Base-by-base conservation (phyloP, 2,329 filamentous ascomycete species). In the Trichoderma sp. region DNA sequence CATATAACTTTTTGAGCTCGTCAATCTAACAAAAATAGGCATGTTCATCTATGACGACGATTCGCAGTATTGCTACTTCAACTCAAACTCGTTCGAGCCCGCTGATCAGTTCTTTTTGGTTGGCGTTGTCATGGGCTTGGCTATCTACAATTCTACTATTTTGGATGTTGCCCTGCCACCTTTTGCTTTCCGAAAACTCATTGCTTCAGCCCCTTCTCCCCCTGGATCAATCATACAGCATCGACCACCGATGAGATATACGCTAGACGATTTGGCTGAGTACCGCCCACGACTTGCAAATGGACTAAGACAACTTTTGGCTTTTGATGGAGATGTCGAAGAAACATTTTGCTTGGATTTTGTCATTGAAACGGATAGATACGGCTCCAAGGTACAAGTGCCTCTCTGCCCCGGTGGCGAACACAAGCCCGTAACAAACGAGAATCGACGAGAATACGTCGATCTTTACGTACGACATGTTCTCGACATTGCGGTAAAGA, bases 141-240 rank as follows among this genome's bases (percentile, higher is more conserved):
- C 95, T 16, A 97, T 98, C 77, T 97, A 98, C 85, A 98, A 98
- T 83, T 97, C 94, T 3, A 98, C 94, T 0, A 98, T 98, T 78
- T 87, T 98, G 21, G 95, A 98, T 81, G 90, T 98, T 66, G 93
- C 94, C 2, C 88, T 98, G 24, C 95, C 95, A 1, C 94, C 95
- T 0, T 97, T 98, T 82, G 93, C 94, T 1, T 98, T 97, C 82
- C 92, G 94, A 78, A 98, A 97, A 83, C 88, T 98, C 24, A 88
- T 98, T 56, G 91, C 94, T 3, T 91, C 94, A 9, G 93, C 93
- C 1, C 94, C 94, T n/a, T 84, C 88, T 2, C 87, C 90, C 12
- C 85, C 87, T 27, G 88, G 88, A 9, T 86, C 87, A 21, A 50
- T 71, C 21, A 87, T 88, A 31, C 88, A 89, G 75, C 88, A 90